These are phyloP conservation scores for Alternaria triticimaculans DNA, from an alignment of 2,329 filamentous ascomycete species.

Conservation along the genomic window DNA sequence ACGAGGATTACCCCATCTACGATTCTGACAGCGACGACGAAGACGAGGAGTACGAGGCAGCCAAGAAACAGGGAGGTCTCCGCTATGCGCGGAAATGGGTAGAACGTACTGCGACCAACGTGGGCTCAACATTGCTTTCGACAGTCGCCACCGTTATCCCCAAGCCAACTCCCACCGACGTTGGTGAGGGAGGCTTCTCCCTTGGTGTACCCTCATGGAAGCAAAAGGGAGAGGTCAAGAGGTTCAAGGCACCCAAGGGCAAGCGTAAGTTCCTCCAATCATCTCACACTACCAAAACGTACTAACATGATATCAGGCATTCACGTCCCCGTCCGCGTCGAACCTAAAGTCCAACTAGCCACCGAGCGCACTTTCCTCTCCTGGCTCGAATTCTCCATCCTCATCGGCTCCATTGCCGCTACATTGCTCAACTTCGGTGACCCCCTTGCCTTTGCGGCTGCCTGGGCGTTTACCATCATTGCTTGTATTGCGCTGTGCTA, in stretches of 20 bases:
- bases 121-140: slow-evolving; percentile 44
- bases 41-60: slow-evolving; percentile 77
- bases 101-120: slow-evolving; percentile 58
- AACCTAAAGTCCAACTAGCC: slow-evolving; percentile 97
- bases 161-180: slow-evolving; percentile 52
- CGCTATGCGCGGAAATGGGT: slow-evolving; percentile 69
- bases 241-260: slow-evolving; percentile 75
- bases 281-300: neutral
- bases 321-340: slow-evolving; percentile 92
- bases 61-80: slow-evolving; percentile 76
- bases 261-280: slow-evolving; percentile 58
- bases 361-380: slow-evolving; percentile 94
- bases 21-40: slow-evolving; percentile 88
- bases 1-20: slow-evolving; percentile 84
- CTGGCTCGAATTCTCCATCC: slow-evolving; percentile 97
- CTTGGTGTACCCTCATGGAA: slow-evolving; percentile 55
- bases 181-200: slow-evolving; percentile 49
- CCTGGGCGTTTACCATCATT: slow-evolving; percentile 81
- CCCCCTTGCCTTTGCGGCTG: slow-evolving; percentile 46
- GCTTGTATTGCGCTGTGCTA: slow-evolving; percentile 82
- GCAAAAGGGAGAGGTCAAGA: slow-evolving; percentile 50
- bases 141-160: slow-evolving; percentile 42
- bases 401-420: slow-evolving; percentile 68
- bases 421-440: slow-evolving; percentile 52
- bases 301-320: slow-evolving; percentile 64